Conservation (phyloP, 305 asterid genomes). For the Plantago rigida region DNA sequence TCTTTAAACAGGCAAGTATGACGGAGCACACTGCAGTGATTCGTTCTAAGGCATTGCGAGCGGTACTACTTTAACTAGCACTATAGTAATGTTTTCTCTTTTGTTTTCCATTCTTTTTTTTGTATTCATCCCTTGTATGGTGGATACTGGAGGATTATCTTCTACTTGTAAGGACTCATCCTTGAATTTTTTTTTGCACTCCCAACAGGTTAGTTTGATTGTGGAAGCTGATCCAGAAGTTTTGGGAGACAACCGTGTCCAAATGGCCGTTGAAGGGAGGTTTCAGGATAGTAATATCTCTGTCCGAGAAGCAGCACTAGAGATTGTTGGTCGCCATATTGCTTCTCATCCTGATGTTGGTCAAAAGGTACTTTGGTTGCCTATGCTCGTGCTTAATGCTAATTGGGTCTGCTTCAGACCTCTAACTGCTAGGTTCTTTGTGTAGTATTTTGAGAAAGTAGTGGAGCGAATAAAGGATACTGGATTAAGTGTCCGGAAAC, state of each 20-base stretch:
- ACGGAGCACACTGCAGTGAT: slow-evolving; percentile 87
- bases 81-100: slow-evolving; percentile 15
- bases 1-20: slow-evolving; percentile 70
- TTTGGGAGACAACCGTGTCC: slow-evolving; percentile 79
- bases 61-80: slow-evolving; percentile 45
- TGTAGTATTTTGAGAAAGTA: slow-evolving; percentile 91
- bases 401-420: slow-evolving; percentile 26
- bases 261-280: slow-evolving; percentile 94
- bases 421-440: slow-evolving; percentile 27
- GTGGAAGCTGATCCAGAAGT: slow-evolving; percentile 99
- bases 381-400: slow-evolving; percentile 17
- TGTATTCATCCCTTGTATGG: not conserved
- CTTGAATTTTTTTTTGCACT: slow-evolving; percentile 23
- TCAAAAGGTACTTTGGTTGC: slow-evolving; percentile 57
- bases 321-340: slow-evolving; percentile 97
- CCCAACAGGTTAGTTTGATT: slow-evolving; percentile 78
- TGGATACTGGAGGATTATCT: slow-evolving; percentile 6
- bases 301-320: slow-evolving; percentile 98
- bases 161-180: slow-evolving; percentile 24
- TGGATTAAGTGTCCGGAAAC: slow-evolving; percentile 97
- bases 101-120: slow-evolving; percentile 13
- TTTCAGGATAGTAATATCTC: slow-evolving; percentile 95
- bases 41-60: slow-evolving; percentile 97
- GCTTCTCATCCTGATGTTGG: slow-evolving; percentile 99
- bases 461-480: slow-evolving; percentile 98